Base-by-base conservation (phyloP, 208 protist species). In the Leishmania guyanensis region DNA sequence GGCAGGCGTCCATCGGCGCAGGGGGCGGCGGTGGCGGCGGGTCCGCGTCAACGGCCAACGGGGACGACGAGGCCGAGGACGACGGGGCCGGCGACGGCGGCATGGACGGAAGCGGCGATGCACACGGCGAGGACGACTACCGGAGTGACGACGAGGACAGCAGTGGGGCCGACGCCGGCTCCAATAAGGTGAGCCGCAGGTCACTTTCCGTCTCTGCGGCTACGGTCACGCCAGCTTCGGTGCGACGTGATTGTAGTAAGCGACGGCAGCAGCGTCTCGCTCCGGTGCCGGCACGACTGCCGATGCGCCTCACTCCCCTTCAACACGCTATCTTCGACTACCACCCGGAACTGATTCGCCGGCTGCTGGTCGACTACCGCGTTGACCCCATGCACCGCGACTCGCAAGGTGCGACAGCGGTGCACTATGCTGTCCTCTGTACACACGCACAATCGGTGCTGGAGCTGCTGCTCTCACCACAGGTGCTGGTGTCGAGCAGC, bases 331-430 rank as follows among this genome's bases (percentile, higher is more conserved):
- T 97, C 79, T 17, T 91, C 3, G 81, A 88, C 72, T 96, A 96
- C 78, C 91, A 95, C 81, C 94, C 94, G 0, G 92, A 97, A 77
- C 75, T 97, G 54, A 94, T 97, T 68, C 85, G 89, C 29, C 92
- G 93, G 50, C 80, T 97, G 16, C 82, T 92, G 17, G 66, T 96
- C 10, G 91, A 96, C 74, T 94, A 93, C 82, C 84, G 81, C 43
- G 91, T 85, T 10, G 89, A 97, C 84, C 81, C 92, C 62, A 94
- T 93, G 89, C 87, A 88, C 71, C 84, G 89, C 16, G 92, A 97
- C 75, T 88, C 89, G 20, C 78, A 89, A 29, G 94, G 94, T 5
- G 92, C 92, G 17, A 91, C 86, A n/a, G 92, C 92, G n/a, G 58
- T 97, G 50, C 94, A 97, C 82, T 95, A 94, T 77, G 94, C 92